phyloP scores from a whole-genome alignment of 2,329 filamentous ascomycete species.

The Trichothecium roseum region DNA sequence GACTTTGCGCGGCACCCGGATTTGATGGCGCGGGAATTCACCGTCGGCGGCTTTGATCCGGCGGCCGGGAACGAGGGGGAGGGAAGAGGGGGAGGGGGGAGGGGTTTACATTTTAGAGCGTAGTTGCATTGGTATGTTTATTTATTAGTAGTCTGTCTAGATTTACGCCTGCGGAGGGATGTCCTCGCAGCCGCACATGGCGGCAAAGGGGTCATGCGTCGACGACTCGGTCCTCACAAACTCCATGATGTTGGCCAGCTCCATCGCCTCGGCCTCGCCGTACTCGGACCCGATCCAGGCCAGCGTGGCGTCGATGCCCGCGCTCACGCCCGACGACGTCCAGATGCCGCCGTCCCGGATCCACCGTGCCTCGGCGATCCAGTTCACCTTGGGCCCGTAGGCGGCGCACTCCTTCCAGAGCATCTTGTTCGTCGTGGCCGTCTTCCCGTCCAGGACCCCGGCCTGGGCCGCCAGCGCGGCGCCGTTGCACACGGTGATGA shows the following conservation, averaged over 20 bases:
- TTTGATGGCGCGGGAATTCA: no score
- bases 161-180: background rate
- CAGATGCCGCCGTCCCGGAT: constrained; percentile 46
- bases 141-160: no score
- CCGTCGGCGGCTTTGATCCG: no score
- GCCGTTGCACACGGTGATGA: constrained; percentile 57
- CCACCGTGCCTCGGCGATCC: constrained; percentile 46
- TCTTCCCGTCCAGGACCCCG: constrained; percentile 46
- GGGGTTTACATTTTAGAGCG: no score
- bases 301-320: constrained; percentile 50
- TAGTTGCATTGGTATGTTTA: no score
- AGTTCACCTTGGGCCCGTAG: constrained; percentile 36
- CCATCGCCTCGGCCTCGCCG: constrained; percentile 27
- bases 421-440: constrained; percentile 56
- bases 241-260: constrained; percentile 6
- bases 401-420: constrained; percentile 35
- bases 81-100: no score
- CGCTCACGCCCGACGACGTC: constrained; percentile 46
- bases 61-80: no score
- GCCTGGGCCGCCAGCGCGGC: constrained; percentile 43
- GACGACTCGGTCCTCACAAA: constrained; percentile 4
- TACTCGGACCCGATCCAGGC: constrained; percentile 45
- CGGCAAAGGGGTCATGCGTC: constrained; percentile 8
- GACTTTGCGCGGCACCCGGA: no score
- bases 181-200: background rate